These are phyloP conservation scores for Atkinsonella texensis DNA, from an alignment of 2,329 filamentous ascomycete species.

Conservation along the genomic window DNA sequence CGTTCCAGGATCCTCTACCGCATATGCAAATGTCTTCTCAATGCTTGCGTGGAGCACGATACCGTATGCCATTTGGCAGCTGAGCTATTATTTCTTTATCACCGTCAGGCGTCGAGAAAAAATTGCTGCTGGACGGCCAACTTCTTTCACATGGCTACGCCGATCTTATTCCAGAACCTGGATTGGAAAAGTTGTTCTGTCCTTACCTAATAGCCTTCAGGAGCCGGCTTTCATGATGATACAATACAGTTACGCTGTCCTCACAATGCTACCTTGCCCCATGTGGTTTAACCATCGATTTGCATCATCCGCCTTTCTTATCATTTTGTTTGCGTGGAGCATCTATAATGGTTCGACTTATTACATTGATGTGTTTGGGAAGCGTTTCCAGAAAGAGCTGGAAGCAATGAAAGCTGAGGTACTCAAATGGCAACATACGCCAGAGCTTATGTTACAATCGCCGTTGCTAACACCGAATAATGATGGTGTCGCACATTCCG, in stretches of 20 bases:
- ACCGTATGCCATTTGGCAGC: conserved; percentile 87
- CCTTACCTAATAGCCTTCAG: conserved; percentile 63
- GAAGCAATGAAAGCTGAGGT: conserved; percentile 84
- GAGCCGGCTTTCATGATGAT: conserved; percentile 93
- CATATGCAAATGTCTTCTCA: conserved; percentile 62
- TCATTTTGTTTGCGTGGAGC: conserved; percentile 81
- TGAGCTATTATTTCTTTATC: conserved; percentile 88
- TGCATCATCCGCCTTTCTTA: conserved; percentile 66
- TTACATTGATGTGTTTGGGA: conserved; percentile 97
- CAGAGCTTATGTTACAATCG: conserved; percentile 31
- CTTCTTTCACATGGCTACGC: conserved; percentile 94
- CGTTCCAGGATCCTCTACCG: conserved; percentile 57
- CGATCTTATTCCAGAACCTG: conserved; percentile 80
- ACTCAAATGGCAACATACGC: conserved; percentile 66
- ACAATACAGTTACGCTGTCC: conserved; percentile 79
- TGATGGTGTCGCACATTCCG: conserved; percentile 11
- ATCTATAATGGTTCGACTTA: conserved; percentile 95
- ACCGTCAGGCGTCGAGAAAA: conserved; percentile 89
- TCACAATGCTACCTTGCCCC: conserved; percentile 90
- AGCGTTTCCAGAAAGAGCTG: conserved; percentile 90
- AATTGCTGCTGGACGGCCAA: conserved; percentile 89
- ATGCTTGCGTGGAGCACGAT: conserved; percentile 95
- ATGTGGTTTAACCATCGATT: conserved; percentile 87
- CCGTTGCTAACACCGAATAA: conserved; percentile 20
- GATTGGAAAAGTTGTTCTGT: conserved; percentile 77